Percentiles rank a stretch among this genome's conserved stretches.
phyloP scores from a whole-genome alignment of 2,329 filamentous ascomycete species.

The Nemania sp. region DNA sequence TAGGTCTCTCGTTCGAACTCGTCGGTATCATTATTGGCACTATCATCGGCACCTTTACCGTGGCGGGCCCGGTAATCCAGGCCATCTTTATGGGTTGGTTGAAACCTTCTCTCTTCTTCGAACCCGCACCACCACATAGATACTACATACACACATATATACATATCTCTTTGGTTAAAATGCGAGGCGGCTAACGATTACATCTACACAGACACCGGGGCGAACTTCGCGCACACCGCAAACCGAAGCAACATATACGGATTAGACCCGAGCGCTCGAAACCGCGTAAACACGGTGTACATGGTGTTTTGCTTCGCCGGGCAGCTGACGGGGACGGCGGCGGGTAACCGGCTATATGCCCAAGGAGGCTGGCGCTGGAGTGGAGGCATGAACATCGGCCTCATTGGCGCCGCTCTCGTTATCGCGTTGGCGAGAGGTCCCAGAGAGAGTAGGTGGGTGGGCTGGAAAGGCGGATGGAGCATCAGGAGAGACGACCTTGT shows the following conservation, averaged over 20 bases:
- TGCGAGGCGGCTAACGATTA: neutral
- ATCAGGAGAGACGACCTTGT: conserved; percentile 33
- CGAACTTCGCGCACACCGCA: conserved; percentile 74
- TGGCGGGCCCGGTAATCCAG: conserved; percentile 75
- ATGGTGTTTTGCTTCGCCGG: conserved; percentile 78
- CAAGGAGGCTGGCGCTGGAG: conserved; percentile 56
- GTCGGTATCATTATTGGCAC: conserved; percentile 69
- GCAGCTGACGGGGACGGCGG: conserved; percentile 71
- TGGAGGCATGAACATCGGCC: conserved; percentile 48
- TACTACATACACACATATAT: too few species aligned
- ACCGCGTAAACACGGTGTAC: conserved; percentile 80
- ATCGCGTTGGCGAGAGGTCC: conserved; percentile 46
- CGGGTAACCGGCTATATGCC: conserved; percentile 58
- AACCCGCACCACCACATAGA: neutral
- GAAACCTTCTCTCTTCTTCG: neutral
- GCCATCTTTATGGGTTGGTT: conserved; percentile 41
- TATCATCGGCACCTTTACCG: conserved; percentile 65
- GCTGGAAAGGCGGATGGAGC: conserved; percentile 50
- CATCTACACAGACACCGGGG: conserved; percentile 69
- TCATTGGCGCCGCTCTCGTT: conserved; percentile 45
- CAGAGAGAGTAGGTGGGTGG: conserved; percentile 48
- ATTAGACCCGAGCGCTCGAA: conserved; percentile 72
- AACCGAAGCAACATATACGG: conserved; percentile 72
- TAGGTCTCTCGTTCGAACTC: conserved; percentile 64
- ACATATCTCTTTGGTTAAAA: neutral